Percentiles rank a stretch among this genome's conserved stretches.
phyloP scores from a whole-genome alignment of 345 rosid genomes.

The Melaleuca alternifolia region DNA sequence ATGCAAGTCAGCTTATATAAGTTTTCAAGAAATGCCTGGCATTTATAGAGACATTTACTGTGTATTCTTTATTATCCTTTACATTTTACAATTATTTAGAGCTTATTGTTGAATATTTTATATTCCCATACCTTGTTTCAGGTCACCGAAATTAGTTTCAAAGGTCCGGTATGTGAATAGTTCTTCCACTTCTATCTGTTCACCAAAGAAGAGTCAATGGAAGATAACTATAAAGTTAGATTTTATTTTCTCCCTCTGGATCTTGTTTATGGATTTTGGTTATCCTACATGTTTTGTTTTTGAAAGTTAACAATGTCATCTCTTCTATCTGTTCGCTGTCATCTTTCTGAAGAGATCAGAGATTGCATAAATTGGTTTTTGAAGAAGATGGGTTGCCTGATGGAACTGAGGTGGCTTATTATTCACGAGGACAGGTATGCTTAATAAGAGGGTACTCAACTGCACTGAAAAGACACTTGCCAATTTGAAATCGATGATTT shows the following conservation, averaged over 20 bases:
- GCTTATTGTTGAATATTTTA: background rate
- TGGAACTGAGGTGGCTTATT: constrained; percentile 95
- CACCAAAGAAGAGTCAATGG: constrained; percentile 21
- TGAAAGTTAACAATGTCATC: background rate
- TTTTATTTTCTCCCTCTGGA: background rate
- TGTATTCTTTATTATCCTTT: background rate
- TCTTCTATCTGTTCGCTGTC: background rate
- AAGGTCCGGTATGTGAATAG: constrained; percentile 17
- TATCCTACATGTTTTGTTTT: constrained; percentile 1
- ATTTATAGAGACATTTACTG: background rate
- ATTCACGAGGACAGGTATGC: constrained; percentile 79
- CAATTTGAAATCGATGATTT: background rate
- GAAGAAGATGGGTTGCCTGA: constrained; percentile 84
- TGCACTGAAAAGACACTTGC: constrained; percentile 2
- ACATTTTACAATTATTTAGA: background rate
- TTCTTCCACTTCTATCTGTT: constrained; percentile 16
- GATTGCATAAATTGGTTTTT: constrained; percentile 79
- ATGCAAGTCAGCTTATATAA: background rate
- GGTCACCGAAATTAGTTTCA: constrained; percentile 32
- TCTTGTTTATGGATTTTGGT: background rate
- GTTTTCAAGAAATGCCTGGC: background rate
- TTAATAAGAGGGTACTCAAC: constrained; percentile 11
- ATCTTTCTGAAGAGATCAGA: constrained; percentile 52
- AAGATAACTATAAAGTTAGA: constrained; percentile 25
- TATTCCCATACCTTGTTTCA: constrained; percentile 13